Percentiles rank a stretch among this genome's conserved stretches.
Conservation (phyloP, 768 basidiomycete genomes). For the Podaxis sp. region DNA sequence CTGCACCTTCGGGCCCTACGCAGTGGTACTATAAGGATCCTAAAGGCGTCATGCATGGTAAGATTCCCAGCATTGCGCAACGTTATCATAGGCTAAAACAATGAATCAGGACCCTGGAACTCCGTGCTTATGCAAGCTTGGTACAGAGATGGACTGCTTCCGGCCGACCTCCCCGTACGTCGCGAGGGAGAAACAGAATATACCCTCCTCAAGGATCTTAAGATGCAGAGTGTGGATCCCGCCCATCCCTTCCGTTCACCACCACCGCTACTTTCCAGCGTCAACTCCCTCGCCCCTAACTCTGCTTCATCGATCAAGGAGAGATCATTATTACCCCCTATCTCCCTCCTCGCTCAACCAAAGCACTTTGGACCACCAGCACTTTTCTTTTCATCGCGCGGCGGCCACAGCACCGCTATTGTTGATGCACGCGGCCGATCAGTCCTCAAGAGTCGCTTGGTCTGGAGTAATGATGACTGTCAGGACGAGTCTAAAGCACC, state of each 20-base stretch:
- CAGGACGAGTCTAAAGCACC: slow-evolving; percentile 33
- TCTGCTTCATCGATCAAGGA: slow-evolving; percentile 26
- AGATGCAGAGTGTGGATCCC: slow-evolving; percentile 78
- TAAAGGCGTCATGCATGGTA: slow-evolving; percentile 75
- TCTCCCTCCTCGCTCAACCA: slow-evolving; percentile 75
- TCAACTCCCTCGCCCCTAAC: slow-evolving; percentile 32
- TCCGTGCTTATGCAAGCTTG: slow-evolving; percentile 84
- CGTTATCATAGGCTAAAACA: neutral
- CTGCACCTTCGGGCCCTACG: slow-evolving; percentile 59
- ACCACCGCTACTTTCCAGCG: slow-evolving; percentile 16
- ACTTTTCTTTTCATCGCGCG: slow-evolving; percentile 83
- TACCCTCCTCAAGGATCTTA: slow-evolving; percentile 65
- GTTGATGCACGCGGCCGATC: slow-evolving; percentile 84
- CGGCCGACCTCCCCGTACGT: slow-evolving; percentile 77
- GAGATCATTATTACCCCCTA: slow-evolving; percentile 62
- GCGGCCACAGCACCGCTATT: slow-evolving; percentile 83
- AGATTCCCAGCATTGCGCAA: slow-evolving; percentile 21
- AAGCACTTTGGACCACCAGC: slow-evolving; percentile 84
- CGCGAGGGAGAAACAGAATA: slow-evolving; percentile 71
- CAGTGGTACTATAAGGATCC: slow-evolving; percentile 86
- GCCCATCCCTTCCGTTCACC: slow-evolving; percentile 66
- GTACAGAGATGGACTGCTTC: slow-evolving; percentile 82
- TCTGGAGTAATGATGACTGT: slow-evolving; percentile 71
- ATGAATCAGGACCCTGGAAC: slow-evolving; percentile 72
- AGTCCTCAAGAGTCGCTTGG: slow-evolving; percentile 73